These are phyloP conservation scores for Euryodendron excelsum DNA, from an alignment of 148 eudicot genomes.

Conservation along the genomic window DNA sequence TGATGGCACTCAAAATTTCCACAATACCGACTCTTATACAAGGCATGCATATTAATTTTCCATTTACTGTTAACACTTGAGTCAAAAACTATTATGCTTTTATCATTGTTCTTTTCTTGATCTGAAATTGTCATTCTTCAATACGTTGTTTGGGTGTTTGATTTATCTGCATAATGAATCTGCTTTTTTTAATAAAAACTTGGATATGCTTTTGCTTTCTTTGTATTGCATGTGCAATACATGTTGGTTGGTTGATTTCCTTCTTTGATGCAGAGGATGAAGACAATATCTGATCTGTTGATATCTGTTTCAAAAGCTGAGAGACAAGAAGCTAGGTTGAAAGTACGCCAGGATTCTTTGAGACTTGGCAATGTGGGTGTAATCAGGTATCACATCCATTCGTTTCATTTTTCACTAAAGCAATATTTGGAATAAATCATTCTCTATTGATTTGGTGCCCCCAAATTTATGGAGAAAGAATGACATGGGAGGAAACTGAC, in stretches of 20 bases:
- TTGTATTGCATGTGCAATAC: not conserved
- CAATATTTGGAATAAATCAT: not conserved
- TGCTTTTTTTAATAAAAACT: not conserved
- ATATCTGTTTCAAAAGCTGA: slow-evolving; percentile 97
- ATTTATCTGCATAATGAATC: not conserved
- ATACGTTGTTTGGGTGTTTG: not conserved
- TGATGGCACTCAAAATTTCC: not conserved
- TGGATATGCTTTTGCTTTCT: not conserved
- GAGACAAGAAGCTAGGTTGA: slow-evolving; percentile 96
- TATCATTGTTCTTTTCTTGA: not conserved
- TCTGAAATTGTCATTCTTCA: not conserved
- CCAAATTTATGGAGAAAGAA: not conserved
- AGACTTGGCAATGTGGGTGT: slow-evolving; percentile 98
- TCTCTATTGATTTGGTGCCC: not conserved
- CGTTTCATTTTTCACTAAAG: not conserved
- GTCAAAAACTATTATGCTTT: too few relatives aligned
- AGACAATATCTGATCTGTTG: slow-evolving; percentile 85
- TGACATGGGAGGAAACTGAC: not conserved
- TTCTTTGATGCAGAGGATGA: slow-evolving; percentile 68
- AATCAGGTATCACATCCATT: slow-evolving; percentile 51
- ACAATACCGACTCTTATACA: not conserved
- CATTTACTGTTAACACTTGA: too few relatives aligned
- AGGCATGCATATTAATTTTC: too few relatives aligned
- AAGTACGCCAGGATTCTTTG: slow-evolving; percentile 89
- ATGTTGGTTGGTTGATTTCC: slow-evolving; percentile 3